A percentile compares a stretch with the other conserved stretches of the same genome.
phyloP scores from a whole-genome alignment of 1,139 yeast genomes.

The Protomyces pachydermus region DNA sequence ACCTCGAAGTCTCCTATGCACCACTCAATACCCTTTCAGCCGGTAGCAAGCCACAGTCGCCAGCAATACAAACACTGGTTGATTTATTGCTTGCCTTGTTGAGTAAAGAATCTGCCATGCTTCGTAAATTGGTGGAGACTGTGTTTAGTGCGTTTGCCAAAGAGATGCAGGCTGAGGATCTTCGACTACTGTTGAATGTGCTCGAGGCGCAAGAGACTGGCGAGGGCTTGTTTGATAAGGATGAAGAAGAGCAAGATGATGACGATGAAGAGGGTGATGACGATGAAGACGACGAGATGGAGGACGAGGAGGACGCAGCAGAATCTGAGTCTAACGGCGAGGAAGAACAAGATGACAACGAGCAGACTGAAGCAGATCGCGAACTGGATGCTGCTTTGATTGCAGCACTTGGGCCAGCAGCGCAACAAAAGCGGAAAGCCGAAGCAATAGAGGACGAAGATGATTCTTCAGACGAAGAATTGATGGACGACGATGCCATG shows the following conservation, averaged over 20 bases:
- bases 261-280: slow-evolving; percentile 34
- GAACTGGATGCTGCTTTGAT: slow-evolving; percentile 55
- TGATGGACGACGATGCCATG: slow-evolving; percentile 97
- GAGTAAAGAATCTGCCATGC: slow-evolving; percentile 63
- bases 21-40: slow-evolving; percentile 37
- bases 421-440: background rate
- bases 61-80: slow-evolving; percentile 46
- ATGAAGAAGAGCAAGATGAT: slow-evolving; percentile 37
- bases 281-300: slow-evolving; percentile 35
- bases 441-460: slow-evolving; percentile 34
- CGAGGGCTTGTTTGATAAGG: slow-evolving; percentile 36
- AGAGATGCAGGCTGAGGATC: slow-evolving; percentile 48
- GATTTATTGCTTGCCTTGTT: slow-evolving; percentile 74
- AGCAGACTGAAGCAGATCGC: slow-evolving; percentile 50
- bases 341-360: slow-evolving; percentile 24
- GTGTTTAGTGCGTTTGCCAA: slow-evolving; percentile 50
- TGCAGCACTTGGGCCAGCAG: background rate
- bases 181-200: slow-evolving; percentile 60
- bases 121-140: slow-evolving; percentile 64
- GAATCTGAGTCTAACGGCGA: slow-evolving; percentile 9
- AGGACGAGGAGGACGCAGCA: slow-evolving; percentile 10
- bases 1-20: slow-evolving; percentile 48
- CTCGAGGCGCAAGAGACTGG: slow-evolving; percentile 69
- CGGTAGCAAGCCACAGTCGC: slow-evolving; percentile 35
- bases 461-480: slow-evolving; percentile 45